Evolutionary conservation across 176 grass and related monocot genomes (phyloP).

Genomic region (Typha latifolia): DNA sequence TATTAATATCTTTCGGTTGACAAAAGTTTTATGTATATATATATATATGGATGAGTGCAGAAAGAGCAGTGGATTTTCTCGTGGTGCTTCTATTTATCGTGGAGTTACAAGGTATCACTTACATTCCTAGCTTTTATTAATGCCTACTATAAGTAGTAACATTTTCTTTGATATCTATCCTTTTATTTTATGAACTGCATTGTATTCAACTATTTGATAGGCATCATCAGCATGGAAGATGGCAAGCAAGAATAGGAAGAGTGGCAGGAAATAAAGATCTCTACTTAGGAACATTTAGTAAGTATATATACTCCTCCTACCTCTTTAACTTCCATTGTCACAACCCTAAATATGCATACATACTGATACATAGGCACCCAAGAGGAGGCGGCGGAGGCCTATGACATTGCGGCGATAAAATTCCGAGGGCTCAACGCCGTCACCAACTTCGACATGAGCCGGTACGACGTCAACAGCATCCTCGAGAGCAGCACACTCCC

Average conservation of each 20-base stretch:
- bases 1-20: neutral
- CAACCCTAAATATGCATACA: neutral
- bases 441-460: conserved; percentile 83
- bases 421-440: conserved; percentile 73
- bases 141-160: too few species aligned
- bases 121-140: too few species aligned
- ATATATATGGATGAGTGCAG: conserved; percentile 20
- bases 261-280: conserved; percentile 85
- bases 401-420: conserved; percentile 74
- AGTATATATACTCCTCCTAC: conserved; percentile 12
- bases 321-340: neutral
- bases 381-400: conserved; percentile 78
- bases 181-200: neutral
- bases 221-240: conserved; percentile 81
- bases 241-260: conserved; percentile 78
- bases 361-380: conserved; percentile 42
- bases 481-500: conserved; percentile 50
- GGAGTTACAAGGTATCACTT: conserved; percentile 66
- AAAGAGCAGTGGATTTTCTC: conserved; percentile 80
- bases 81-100: conserved; percentile 63
- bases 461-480: conserved; percentile 71
- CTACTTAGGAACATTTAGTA: conserved; percentile 74
- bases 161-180: neutral
- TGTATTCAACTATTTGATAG: conserved; percentile 15
- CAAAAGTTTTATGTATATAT: neutral